Conservation (phyloP, 768 basidiomycete species). For the Suillus luteus region DNA sequence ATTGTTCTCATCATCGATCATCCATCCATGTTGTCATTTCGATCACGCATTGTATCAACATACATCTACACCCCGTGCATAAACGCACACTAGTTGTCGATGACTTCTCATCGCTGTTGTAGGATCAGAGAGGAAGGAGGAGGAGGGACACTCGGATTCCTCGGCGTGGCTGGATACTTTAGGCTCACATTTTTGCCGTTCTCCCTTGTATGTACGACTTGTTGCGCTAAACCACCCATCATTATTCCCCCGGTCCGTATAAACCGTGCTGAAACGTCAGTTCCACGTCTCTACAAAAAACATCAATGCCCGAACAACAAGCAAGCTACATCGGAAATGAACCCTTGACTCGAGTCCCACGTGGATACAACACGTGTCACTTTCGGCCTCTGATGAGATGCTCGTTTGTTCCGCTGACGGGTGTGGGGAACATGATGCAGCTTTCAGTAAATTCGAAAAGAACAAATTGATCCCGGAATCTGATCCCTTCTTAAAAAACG, state of each 20-base stretch:
- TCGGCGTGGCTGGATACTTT: slow-evolving; percentile 15
- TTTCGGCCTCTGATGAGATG: slow-evolving; percentile 29
- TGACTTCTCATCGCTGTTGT: slow-evolving; percentile 25
- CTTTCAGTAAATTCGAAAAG: not conserved
- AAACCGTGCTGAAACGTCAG: slow-evolving; percentile 19
- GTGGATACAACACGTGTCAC: slow-evolving; percentile 15
- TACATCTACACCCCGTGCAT: slow-evolving; percentile 37
- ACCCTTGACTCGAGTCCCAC: slow-evolving; percentile 5
- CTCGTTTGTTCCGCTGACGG: slow-evolving; percentile 18
- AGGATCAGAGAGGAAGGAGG: slow-evolving; percentile 22
- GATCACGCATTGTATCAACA: slow-evolving; percentile 39
- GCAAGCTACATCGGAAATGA: slow-evolving; percentile 4
- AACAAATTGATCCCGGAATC: slow-evolving; percentile 22
- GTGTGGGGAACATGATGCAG: slow-evolving; percentile 20
- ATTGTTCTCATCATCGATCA: slow-evolving; percentile 20
- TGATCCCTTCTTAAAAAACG: slow-evolving; percentile 16
- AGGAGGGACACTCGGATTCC: slow-evolving; percentile 23
- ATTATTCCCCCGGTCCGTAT: slow-evolving; percentile 22
- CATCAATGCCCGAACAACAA: slow-evolving; percentile 5
- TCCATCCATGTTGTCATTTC: slow-evolving; percentile 34
- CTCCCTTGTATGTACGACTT: slow-evolving; percentile 35
- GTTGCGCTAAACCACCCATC: slow-evolving; percentile 14
- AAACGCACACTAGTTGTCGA: slow-evolving; percentile 35
- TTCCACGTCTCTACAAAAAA: not conserved
- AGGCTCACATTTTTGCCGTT: slow-evolving; percentile 26